phyloP scores from a whole-genome alignment of 1,284 basidiomycete genomes.

The Ganoderma leucocontextum region DNA sequence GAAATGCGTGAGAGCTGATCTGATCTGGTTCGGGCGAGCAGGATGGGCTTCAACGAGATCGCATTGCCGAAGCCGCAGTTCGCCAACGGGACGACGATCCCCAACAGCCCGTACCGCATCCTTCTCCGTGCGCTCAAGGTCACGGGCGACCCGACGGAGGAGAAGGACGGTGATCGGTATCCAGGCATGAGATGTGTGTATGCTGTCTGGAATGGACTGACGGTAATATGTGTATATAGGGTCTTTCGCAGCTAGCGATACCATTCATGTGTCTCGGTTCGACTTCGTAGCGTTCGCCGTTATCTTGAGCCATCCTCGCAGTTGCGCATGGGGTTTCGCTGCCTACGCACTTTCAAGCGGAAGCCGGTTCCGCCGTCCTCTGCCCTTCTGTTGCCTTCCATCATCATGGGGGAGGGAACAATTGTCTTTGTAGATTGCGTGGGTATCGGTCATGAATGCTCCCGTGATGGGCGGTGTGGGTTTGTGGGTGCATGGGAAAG shows the following conservation, averaged over 20 bases:
- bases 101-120: conserved; percentile 67
- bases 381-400: neutral
- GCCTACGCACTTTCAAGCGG: neutral
- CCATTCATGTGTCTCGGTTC: neutral
- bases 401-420: neutral
- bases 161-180: conserved; percentile 56
- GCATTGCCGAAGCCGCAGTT: conserved; percentile 51
- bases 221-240: neutral
- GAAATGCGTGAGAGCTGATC: conserved; percentile 18
- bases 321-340: neutral
- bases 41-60: conserved; percentile 50
- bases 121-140: conserved; percentile 67
- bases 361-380: neutral
- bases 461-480: neutral
- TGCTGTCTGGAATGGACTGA: neutral
- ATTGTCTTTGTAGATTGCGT: neutral
- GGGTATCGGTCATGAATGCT: neutral
- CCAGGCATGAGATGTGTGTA: conserved; percentile 18
- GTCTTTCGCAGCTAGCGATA: neutral
- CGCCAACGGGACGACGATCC: conserved; percentile 65
- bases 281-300: neutral
- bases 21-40: conserved; percentile 19
- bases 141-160: conserved; percentile 59
- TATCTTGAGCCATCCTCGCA: neutral
- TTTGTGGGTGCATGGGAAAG: conserved; percentile 1